Conservation (phyloP, 257 asterid species). For the Ajuga chamaepitys region DNA sequence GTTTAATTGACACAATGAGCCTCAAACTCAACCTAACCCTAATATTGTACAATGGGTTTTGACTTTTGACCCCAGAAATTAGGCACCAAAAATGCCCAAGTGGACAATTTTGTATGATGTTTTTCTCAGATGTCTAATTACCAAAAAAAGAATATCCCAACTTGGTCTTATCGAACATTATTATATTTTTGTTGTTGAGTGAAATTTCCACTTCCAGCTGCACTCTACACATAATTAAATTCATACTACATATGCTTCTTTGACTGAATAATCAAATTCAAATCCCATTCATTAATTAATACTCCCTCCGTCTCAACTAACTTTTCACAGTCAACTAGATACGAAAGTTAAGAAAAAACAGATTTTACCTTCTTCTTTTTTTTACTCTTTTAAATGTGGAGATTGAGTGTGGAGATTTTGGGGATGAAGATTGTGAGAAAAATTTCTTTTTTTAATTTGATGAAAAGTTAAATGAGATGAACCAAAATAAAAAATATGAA, state of each 20-base stretch:
- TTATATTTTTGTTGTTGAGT: conserved; percentile 13
- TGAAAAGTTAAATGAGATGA: no score
- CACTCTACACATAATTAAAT: neutral
- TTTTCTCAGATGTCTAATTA: conserved; percentile 7
- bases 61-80: conserved; percentile 20
- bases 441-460: no score
- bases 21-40: neutral
- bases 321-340: no score
- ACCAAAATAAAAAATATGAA: no score
- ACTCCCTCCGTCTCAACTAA: neutral
- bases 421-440: no score
- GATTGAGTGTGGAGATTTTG: no score
- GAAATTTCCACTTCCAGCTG: conserved; percentile 18
- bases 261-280: conserved; percentile 17
- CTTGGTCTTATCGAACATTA: conserved; percentile 5
- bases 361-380: no score
- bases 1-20: no score
- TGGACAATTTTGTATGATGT: conserved; percentile 21
- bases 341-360: no score
- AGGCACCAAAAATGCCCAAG: conserved; percentile 22
- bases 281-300: conserved; percentile 4
- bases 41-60: neutral
- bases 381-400: no score
- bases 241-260: neutral
- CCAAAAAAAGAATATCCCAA: neutral